These are phyloP conservation scores for Boletellus emodensis DNA, from an alignment of 768 basidiomycete species.

Conservation along the genomic window DNA sequence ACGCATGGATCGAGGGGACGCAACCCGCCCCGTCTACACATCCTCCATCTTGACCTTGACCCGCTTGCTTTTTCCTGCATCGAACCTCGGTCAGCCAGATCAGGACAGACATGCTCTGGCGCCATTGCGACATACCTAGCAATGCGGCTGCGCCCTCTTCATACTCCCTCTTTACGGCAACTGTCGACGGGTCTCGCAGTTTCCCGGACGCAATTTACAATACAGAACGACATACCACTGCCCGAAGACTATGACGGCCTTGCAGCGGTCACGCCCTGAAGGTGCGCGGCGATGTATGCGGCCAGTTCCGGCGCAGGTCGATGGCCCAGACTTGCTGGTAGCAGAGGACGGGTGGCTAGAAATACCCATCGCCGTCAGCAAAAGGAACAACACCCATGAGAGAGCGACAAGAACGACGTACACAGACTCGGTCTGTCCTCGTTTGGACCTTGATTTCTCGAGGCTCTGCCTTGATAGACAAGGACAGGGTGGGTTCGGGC, in stretches of 20 bases:
- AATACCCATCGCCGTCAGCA: neutral
- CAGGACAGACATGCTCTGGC: neutral
- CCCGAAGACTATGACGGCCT: too few species aligned
- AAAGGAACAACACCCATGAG: neutral
- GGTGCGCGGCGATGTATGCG: slow-evolving; percentile 1
- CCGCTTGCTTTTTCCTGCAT: slow-evolving; percentile 10
- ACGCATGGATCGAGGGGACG: too few species aligned
- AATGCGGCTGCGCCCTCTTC: slow-evolving; percentile 6
- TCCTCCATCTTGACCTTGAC: slow-evolving; percentile 13
- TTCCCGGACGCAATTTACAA: neutral
- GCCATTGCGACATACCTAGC: slow-evolving; percentile 1
- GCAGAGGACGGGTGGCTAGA: neutral
- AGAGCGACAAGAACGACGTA: neutral
- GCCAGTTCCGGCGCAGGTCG: slow-evolving; percentile 7
- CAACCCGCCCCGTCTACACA: too few species aligned
- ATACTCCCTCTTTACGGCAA: slow-evolving; percentile 10
- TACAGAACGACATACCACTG: neutral
- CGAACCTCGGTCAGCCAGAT: neutral
- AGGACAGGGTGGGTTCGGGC: neutral
- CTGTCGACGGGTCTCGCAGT: neutral
- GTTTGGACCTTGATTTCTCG: neutral
- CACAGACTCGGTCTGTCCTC: neutral
- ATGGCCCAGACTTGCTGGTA: slow-evolving; percentile 2
- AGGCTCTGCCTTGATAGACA: slow-evolving; percentile 6
- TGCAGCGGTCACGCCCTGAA: neutral